A percentile compares a stretch with the other conserved stretches of the same genome.
Conservation (phyloP, 2,329 filamentous ascomycete species). For the Chrysosphaeria jannelii region DNA sequence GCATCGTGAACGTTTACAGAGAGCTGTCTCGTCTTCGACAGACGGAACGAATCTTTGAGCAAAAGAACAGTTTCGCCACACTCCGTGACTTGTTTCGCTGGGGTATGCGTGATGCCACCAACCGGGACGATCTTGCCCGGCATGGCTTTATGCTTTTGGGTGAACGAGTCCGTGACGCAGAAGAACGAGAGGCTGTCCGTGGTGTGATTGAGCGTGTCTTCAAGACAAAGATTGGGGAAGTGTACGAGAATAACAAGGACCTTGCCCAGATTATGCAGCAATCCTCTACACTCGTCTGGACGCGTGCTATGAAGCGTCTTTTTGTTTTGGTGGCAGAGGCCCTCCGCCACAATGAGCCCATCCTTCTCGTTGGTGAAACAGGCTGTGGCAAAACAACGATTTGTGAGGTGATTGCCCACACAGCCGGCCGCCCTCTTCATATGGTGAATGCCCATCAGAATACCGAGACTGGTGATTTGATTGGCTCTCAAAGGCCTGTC, state of each 20-base stretch:
- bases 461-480: constrained; percentile 86
- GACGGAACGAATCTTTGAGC: constrained; percentile 74
- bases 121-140: constrained; percentile 58
- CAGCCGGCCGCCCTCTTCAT: constrained; percentile 42
- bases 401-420: constrained; percentile 69
- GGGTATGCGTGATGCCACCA: constrained; percentile 63
- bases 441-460: constrained; percentile 97
- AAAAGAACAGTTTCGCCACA: constrained; percentile 91
- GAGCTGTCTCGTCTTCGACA: constrained; percentile 75
- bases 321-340: constrained; percentile 75
- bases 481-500: constrained; percentile 77
- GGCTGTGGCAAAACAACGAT: constrained; percentile 96
- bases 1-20: constrained; percentile 81
- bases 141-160: constrained; percentile 93
- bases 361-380: constrained; percentile 83
- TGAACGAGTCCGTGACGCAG: constrained; percentile 73
- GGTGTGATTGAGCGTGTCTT: constrained; percentile 71
- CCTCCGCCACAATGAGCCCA: constrained; percentile 69
- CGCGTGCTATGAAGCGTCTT: constrained; percentile 68
- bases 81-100: constrained; percentile 86
- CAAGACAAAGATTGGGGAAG: constrained; percentile 47
- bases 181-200: constrained; percentile 64
- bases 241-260: constrained; percentile 39
- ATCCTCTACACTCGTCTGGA: constrained; percentile 55
- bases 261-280: constrained; percentile 23